These are phyloP conservation scores for Phytophthora palmivora DNA, from an alignment of 352 stramenopile species.

Conservation along the genomic window DNA sequence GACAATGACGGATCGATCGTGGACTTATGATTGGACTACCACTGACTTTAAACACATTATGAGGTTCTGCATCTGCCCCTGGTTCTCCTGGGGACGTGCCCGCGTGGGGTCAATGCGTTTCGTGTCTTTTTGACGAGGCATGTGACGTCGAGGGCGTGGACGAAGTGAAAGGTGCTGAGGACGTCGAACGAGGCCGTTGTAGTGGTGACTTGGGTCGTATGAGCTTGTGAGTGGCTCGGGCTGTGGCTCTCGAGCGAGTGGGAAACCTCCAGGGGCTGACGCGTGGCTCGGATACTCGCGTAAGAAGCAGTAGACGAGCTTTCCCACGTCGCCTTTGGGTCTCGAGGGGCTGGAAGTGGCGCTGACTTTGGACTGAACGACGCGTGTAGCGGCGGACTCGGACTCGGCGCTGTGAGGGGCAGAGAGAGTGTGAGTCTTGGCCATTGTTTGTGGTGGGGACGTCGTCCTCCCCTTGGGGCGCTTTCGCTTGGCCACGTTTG, in stretches of 20 bases:
- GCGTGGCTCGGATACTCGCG: conserved; percentile 37
- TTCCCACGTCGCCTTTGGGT: conserved; percentile 41
- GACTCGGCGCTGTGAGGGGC: conserved; percentile 4
- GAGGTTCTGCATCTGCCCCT: conserved; percentile 37
- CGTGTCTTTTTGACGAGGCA: conserved; percentile 65
- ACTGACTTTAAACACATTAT: conserved; percentile 67
- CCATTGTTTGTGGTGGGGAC: conserved; percentile 19
- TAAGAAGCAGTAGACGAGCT: conserved; percentile 45
- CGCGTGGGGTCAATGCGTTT: conserved; percentile 55
- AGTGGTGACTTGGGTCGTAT: conserved; percentile 36
- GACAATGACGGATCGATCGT: conserved; percentile 68
- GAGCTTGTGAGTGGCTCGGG: conserved; percentile 6
- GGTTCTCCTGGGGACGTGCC: conserved; percentile 33
- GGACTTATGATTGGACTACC: conserved; percentile 73
- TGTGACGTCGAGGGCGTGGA: conserved; percentile 18
- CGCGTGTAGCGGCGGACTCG: too few species aligned
- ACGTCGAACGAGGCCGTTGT: conserved; percentile 25
- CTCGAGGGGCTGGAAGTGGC: conserved; percentile 16
- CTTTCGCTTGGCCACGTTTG: conserved; percentile 12
- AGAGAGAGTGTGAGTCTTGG: conserved; percentile 39
- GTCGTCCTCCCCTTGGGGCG: conserved; percentile 11
- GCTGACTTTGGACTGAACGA: conserved; percentile 32
- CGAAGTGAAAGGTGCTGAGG: conserved; percentile 20
- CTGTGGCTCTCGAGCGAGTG: conserved; percentile 26
- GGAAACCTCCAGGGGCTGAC: conserved; percentile 27